These are phyloP conservation scores for Eutrema heterophyllum DNA, from an alignment of 345 rosid species.

Conservation along the genomic window DNA sequence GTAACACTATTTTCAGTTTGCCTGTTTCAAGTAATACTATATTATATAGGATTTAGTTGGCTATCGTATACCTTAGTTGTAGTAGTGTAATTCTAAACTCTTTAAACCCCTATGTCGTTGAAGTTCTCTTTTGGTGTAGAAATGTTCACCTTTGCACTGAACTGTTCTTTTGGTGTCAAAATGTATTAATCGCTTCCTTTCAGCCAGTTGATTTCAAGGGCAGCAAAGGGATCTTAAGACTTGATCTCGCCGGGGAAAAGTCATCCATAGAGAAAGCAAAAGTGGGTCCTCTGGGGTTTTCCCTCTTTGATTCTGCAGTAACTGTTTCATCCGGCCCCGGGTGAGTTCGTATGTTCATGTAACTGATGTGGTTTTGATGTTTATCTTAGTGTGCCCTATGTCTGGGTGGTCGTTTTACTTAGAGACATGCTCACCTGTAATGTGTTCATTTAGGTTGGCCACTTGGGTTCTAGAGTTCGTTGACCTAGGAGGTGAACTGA, in stretches of 20 bases:
- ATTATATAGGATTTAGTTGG: neutral
- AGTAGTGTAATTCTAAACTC: neutral
- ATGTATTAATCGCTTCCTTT: slow-evolving; percentile 3
- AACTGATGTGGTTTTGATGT: too few species aligned
- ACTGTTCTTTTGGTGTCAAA: neutral
- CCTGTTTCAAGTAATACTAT: neutral
- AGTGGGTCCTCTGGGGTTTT: slow-evolving; percentile 81
- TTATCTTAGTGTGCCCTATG: too few species aligned
- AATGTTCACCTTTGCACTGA: neutral
- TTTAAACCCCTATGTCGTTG: neutral
- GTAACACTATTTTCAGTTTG: neutral
- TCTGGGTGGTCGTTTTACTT: too few species aligned
- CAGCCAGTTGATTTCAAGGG: slow-evolving; percentile 63
- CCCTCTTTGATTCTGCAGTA: slow-evolving; percentile 79
- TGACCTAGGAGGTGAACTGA: too few species aligned
- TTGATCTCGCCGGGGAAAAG: slow-evolving; percentile 65
- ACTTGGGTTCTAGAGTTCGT: too few species aligned
- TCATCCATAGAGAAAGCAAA: slow-evolving; percentile 58
- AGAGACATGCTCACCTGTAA: too few species aligned
- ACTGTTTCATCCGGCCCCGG: slow-evolving; percentile 49
- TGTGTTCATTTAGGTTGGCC: too few species aligned
- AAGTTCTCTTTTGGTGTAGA: neutral
- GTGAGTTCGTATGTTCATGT: too few species aligned
- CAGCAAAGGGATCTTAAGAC: slow-evolving; percentile 50
- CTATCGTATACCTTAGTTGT: neutral